Base-by-base conservation (phyloP, 257 asterid species). In the Mentha longifolia region DNA sequence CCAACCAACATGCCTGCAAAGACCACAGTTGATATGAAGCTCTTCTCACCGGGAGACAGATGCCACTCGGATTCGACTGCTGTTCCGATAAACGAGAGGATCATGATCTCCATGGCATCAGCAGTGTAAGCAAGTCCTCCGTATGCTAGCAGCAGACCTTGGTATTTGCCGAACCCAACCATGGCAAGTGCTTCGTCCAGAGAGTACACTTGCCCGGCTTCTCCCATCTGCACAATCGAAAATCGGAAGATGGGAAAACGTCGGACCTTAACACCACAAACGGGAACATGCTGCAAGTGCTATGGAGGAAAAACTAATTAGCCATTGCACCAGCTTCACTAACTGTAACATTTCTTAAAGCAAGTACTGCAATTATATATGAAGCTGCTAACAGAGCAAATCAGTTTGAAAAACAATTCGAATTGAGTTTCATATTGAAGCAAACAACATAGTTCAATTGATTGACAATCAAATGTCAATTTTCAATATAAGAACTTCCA, bases 81-180 rank as follows among this genome's bases (percentile, higher is more conserved):
- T 25, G 83, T 51, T 50, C 88, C 88, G 1, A 83, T 35, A 63
- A 75, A 80, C 2, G 85, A 83, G 45, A 80, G 85, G 65, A 83
- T 78, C 85, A 83, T 80, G 74, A 83, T 57, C 80, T 62, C 85
- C 85, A 83, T 83, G 11, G 84, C 77, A 19, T 80, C 88, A 9
- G 85, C 73, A n/a, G 73, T 28, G 77, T 81, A 80, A 28, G 80
- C 88, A 13, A 80, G 64, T 2, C 81, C 88, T 58, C 85, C 88
- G 51, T 80, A 83, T 30, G 80, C 88, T 49, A 83, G 82, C 51
- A 83, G 17, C 35, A 83, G 74, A 33, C 67, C 73, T 72, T 83
- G 88, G 79, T 74, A 83, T 76, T 73, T 83, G 65, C 88, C 88
- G 63, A 83, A 83, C 14, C 88, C 88, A 65, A 83, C 75, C 22